phyloP scores from a whole-genome alignment of 169 alveolate genomes.

The Babesia ovata region DNA sequence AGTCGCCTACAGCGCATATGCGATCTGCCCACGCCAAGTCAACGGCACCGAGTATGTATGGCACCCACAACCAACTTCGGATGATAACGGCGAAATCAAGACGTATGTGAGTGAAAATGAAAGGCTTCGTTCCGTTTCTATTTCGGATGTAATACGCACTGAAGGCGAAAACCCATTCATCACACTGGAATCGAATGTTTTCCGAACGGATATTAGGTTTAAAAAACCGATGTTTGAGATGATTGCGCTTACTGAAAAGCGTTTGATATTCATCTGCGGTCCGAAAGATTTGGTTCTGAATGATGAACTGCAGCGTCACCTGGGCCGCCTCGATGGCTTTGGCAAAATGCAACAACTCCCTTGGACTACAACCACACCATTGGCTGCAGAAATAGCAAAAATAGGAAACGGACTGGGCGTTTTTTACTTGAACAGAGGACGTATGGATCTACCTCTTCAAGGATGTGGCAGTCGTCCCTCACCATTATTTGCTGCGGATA shows the following conservation, averaged over 20 bases:
- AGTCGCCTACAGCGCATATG: too few species aligned
- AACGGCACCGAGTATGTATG: too few species aligned
- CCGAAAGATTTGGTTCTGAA: conserved; percentile 1
- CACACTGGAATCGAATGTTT: too few species aligned
- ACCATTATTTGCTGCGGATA: not conserved
- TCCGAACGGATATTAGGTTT: too few species aligned
- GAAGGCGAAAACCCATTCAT: too few species aligned
- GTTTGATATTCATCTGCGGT: conserved; percentile 9
- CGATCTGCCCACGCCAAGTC: too few species aligned
- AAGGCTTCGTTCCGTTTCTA: too few species aligned
- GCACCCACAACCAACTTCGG: too few species aligned
- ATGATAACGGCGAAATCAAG: too few species aligned
- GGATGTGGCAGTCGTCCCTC: conserved; percentile 16
- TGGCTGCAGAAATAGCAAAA: not conserved
- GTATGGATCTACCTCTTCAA: not conserved
- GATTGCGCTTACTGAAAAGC: not conserved
- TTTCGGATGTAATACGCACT: too few species aligned
- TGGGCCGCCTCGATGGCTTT: not conserved
- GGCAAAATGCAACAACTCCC: not conserved
- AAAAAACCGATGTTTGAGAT: too few species aligned
- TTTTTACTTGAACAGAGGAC: not conserved
- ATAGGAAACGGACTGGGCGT: not conserved
- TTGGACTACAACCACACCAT: not conserved
- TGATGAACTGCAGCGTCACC: not conserved
- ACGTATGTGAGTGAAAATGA: too few species aligned